A percentile compares a stretch with the other conserved stretches of the same genome.
Evolutionary conservation across 1,139 yeast genomes (phyloP).

Genomic region (Lodderomyces theae): DNA sequence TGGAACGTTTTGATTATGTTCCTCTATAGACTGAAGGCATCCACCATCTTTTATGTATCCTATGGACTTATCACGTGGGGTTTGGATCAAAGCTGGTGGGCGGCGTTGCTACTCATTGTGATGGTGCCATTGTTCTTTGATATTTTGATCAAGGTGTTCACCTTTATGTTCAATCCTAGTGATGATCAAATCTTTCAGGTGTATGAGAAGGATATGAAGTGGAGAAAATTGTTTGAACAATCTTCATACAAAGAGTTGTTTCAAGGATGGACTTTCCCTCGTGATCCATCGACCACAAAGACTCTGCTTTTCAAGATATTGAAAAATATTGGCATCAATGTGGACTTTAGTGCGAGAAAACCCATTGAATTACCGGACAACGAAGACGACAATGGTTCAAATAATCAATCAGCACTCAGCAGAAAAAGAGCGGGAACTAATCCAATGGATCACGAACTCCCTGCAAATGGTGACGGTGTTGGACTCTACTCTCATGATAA

Average conservation of each 20-base stretch:
- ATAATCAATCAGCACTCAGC: constrained; percentile 27
- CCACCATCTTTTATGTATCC: constrained; percentile 69
- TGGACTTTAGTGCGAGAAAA: background rate
- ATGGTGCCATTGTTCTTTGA: constrained; percentile 67
- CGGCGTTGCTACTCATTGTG: constrained; percentile 55
- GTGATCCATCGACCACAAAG: constrained; percentile 35
- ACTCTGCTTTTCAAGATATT: constrained; percentile 15
- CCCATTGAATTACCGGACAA: background rate
- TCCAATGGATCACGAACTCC: constrained; percentile 42
- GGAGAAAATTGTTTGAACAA: constrained; percentile 69
- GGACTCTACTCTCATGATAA: constrained; percentile 28
- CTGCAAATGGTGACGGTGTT: constrained; percentile 50
- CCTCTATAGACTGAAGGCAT: constrained; percentile 56
- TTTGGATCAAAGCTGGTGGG: constrained; percentile 81
- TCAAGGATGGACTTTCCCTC: constrained; percentile 77
- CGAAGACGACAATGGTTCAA: constrained; percentile 3
- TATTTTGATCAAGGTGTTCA: constrained; percentile 55
- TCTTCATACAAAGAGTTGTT: constrained; percentile 69
- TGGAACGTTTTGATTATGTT: constrained; percentile 81
- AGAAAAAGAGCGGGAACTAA: constrained; percentile 54
- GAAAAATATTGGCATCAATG: constrained; percentile 12
- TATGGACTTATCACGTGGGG: constrained; percentile 78
- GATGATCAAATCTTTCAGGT: constrained; percentile 80
- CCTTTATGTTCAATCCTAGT: constrained; percentile 57
- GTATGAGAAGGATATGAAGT: constrained; percentile 65